A percentile compares a stretch with the other conserved stretches of the same genome.
phyloP scores from a whole-genome alignment of 192 early-diverging fungal genomes.

The Coemansia sp. region DNA sequence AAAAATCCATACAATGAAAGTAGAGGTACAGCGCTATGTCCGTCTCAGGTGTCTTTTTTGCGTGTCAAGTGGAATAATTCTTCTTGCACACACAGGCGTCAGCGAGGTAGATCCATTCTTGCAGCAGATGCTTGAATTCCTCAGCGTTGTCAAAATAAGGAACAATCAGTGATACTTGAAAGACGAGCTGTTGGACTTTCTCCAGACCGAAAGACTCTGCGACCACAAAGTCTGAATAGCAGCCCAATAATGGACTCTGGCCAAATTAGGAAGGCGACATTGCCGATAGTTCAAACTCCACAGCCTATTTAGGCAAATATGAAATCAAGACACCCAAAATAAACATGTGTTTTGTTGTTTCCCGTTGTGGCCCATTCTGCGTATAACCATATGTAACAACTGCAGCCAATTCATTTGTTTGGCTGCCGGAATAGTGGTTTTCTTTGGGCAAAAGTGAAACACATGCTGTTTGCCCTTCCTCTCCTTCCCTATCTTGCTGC shows the following conservation, averaged over 20 bases:
- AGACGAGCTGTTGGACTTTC: background rate
- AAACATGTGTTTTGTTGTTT: background rate
- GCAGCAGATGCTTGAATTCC: background rate
- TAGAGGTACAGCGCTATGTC: background rate
- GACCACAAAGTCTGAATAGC: background rate
- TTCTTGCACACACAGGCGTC: background rate
- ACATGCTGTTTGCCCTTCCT: background rate
- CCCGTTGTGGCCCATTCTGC: too few relatives aligned
- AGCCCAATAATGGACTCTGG: background rate
- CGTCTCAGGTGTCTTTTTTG: background rate
- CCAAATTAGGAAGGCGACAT: background rate
- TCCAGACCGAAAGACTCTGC: background rate
- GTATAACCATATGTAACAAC: background rate
- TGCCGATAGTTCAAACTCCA: background rate
- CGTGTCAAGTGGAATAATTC: background rate
- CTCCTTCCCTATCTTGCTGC: background rate
- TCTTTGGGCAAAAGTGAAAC: background rate
- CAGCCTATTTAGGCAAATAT: background rate
- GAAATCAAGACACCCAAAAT: background rate
- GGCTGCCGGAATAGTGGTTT: background rate
- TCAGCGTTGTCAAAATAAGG: background rate
- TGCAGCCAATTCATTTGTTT: background rate
- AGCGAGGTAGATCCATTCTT: background rate
- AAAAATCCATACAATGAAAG: background rate
- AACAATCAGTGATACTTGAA: background rate